Evolutionary conservation across 2,329 filamentous ascomycete genomes (phyloP).

Genomic region (Aspergillus melleus): DNA sequence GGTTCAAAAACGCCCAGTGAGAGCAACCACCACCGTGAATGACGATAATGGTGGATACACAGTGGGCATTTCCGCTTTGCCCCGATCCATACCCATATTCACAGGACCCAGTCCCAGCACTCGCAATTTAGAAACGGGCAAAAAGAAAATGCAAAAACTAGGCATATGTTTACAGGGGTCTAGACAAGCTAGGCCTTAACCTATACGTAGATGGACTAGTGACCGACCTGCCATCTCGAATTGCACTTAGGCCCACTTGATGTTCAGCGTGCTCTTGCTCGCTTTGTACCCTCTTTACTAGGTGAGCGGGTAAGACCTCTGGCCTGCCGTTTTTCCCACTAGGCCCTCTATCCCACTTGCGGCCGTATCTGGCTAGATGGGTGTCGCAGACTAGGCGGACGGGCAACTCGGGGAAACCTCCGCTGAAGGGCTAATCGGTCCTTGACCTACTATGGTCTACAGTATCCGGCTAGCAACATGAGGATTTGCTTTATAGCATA

Average conservation of each 20-base stretch:
- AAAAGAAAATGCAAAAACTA: not conserved
- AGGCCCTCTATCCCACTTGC: not conserved
- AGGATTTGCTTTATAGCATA: not conserved
- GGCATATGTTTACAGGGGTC: not conserved
- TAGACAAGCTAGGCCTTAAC: not conserved
- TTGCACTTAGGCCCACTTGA: too few species aligned
- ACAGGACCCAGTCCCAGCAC: not conserved
- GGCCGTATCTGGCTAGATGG: not conserved
- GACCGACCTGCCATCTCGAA: too few species aligned
- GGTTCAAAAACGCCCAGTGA: not conserved
- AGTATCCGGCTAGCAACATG: not conserved
- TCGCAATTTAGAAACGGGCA: not conserved
- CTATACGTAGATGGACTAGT: too few species aligned
- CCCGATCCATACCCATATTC: not conserved
- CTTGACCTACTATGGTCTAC: not conserved
- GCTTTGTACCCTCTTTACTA: not conserved
- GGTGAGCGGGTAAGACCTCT: not conserved
- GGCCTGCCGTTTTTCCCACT: not conserved
- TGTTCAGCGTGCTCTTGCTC: too few species aligned
- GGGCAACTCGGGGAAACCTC: not conserved
- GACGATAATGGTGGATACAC: not conserved
- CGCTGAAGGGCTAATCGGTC: not conserved
- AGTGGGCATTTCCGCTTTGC: not conserved
- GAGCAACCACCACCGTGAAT: not conserved
- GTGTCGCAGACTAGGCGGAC: not conserved